A percentile compares a stretch with the other conserved stretches of the same genome.
phyloP scores from a whole-genome alignment of 257 asterid genomes.

The Solanum okadae region DNA sequence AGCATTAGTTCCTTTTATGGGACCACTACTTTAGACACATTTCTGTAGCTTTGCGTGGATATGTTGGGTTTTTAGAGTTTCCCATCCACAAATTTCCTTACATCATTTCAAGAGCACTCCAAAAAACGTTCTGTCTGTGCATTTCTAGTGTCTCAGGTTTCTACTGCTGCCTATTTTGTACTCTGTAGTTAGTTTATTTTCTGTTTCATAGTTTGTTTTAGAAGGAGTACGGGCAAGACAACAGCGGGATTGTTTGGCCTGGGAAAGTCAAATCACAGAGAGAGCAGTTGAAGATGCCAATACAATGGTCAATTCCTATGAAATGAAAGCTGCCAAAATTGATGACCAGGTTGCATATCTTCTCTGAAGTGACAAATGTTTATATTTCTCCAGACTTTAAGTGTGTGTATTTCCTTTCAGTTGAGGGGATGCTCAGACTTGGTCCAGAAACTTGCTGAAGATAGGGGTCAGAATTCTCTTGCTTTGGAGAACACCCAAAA shows the following conservation, averaged over 20 bases:
- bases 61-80: background rate
- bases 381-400: background rate
- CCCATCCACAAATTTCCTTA: background rate
- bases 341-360: conserved; percentile 63
- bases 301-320: conserved; percentile 46
- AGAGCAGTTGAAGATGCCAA: conserved; percentile 53
- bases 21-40: background rate
- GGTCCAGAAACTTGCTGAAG: conserved; percentile 64
- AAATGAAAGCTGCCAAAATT: conserved; percentile 60
- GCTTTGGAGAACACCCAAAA: conserved; percentile 54
- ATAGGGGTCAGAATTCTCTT: conserved; percentile 41
- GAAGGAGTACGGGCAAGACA: conserved; percentile 80
- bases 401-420: conserved; percentile 45
- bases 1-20: background rate
- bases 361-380: background rate
- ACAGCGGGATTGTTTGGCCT: conserved; percentile 37
- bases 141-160: background rate
- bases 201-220: conserved; percentile 67
- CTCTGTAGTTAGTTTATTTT: conserved; percentile 4
- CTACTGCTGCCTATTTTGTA: background rate
- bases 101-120: background rate
- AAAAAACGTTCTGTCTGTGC: background rate
- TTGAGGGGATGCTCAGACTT: conserved; percentile 65
- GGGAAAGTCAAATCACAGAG: conserved; percentile 62
- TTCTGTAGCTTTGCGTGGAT: background rate